Conservation (phyloP, 495 filamentous ascomycete species). For the Podospora fimiseda region DNA sequence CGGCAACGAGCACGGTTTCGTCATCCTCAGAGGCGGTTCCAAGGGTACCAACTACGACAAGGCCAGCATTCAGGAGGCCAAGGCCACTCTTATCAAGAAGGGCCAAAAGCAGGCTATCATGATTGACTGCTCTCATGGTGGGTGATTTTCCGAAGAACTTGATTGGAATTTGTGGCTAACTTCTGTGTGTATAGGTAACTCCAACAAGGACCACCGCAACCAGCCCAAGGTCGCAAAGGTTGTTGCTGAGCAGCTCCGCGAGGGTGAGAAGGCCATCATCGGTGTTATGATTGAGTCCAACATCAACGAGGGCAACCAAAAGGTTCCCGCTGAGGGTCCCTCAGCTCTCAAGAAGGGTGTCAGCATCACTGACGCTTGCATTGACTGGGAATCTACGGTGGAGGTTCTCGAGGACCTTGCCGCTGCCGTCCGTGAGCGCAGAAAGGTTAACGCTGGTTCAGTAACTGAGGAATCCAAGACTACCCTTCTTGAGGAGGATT, state of each 20-base stretch:
- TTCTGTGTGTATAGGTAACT: constrained; percentile 55
- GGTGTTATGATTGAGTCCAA: constrained; percentile 99
- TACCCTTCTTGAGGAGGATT: constrained; percentile 41
- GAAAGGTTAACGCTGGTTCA: constrained; percentile 39
- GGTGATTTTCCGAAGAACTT: constrained; percentile 10
- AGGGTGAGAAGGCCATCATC: constrained; percentile 81
- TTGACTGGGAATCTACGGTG: constrained; percentile 87
- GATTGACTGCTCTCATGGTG: constrained; percentile 95
- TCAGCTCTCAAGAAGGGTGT: constrained; percentile 80
- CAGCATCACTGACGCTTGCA: constrained; percentile 96
- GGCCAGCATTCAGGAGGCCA: constrained; percentile 68
- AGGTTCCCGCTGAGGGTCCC: constrained; percentile 80
- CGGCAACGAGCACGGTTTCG: constrained; percentile 95
- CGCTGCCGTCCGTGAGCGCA: constrained; percentile 69
- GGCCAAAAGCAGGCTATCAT: constrained; percentile 84
- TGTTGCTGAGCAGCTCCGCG: constrained; percentile 76
- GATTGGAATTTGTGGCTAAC: constrained; percentile 10
- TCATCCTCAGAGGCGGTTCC: constrained; percentile 86
- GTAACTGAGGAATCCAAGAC: constrained; percentile 22
- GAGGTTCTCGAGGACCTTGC: constrained; percentile 81
- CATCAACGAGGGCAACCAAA: constrained; percentile 93
- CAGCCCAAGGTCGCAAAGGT: constrained; percentile 86
- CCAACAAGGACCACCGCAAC: constrained; percentile 72
- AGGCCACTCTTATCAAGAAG: constrained; percentile 78
- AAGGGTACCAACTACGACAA: constrained; percentile 94